Base-by-base conservation (phyloP, 768 basidiomycete genomes). In the Lactifluus echinatus region DNA sequence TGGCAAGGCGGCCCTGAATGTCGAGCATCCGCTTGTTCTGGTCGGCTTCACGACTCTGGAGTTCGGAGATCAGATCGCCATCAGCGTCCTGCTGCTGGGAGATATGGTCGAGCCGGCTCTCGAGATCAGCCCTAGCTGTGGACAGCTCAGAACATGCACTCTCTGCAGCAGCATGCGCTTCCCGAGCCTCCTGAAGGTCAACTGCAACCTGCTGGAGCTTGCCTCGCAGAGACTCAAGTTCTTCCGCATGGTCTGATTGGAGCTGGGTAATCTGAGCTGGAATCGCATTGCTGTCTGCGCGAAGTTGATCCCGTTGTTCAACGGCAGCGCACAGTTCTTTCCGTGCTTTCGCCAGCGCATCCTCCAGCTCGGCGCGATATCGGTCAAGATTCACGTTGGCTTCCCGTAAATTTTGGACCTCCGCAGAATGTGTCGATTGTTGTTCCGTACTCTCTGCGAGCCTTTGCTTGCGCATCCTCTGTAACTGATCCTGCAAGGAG, bases 91-190 rank as follows among this genome's bases (percentile, higher is more conserved):
- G 55, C 31, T 56, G 43, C 42, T 47, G 51, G 31, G 39, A 42
- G 43, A 36, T 43, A 19, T 17, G 15, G 15, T 47, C 50, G 15
- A 63, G 50, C n/a, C 48, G 59, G 23, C 29, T 55, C 42, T 63
- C 55, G 28, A 63, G 62, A n/a, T 56, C 55, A 7, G 31, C 49
- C 6, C 61, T 61, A 8, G 51, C 11, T 12, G 29, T 23, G 15
- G 62, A 52, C 19, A 63, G 19, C 24, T 64, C 63, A 11, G 56
- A 59, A 15, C 65, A 59, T n/a, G 67, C 64, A 24, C 76, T 70
- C 23, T 80, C 70, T 40, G 74, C 65, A 19, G 28, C 42, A 8
- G 50, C 60, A 47, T 53, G 48, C 8, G 63, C 53, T 47, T 54
- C 50, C 2, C 51, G 57, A 24, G 57, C 55, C 24, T 63, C 57